Base-by-base conservation (phyloP, 495 filamentous ascomycete species). In the Aspergillus affinis region DNA sequence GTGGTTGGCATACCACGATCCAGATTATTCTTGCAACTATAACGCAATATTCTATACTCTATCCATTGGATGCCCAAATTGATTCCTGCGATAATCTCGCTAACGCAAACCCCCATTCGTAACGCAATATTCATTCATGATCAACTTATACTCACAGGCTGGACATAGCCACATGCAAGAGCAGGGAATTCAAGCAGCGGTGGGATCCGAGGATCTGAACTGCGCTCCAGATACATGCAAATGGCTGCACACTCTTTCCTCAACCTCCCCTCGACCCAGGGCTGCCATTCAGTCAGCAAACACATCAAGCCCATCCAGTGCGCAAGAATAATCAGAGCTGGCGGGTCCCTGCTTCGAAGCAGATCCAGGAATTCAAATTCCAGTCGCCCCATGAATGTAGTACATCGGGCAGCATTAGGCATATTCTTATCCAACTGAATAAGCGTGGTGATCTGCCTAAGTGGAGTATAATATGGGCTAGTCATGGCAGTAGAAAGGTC, bases 281-380 rank as follows among this genome's bases (percentile, higher is more conserved):
- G 57, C 45, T 62, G 54, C 70, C 70, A 78, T 50, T 60, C 47
- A 36, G 65, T 41, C 23, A 61, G 26, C 36, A 54, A 55, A 53
- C 70, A 71, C 69, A 71, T 71, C 48, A 79, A 52, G 2, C 78
- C 70, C 50, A 69, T 73, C 67, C 74, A 82, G 49, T 79, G 64
- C 3, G 74, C 73, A 21, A 81, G 57, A 0, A 82, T 61, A 1
- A 75, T 65, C 9, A 82, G 48, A 2, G 75, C 70, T 44, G 68
- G 47, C 8, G 78, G 71, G 8, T 78, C 70, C 50, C 71, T 69
- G 29, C 65, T 54, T 46, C 75, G 61, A 17, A 80, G 59, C 2
- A 60, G 54, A 3, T 48, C 53, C 13, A 77, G 54, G 58, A 76
- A 76, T 15, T 68, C 63, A 6, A 67, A 66, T n/a, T 70, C 67